Conservation (phyloP, 2,329 filamentous ascomycete species). For the Drechslera avenae region DNA sequence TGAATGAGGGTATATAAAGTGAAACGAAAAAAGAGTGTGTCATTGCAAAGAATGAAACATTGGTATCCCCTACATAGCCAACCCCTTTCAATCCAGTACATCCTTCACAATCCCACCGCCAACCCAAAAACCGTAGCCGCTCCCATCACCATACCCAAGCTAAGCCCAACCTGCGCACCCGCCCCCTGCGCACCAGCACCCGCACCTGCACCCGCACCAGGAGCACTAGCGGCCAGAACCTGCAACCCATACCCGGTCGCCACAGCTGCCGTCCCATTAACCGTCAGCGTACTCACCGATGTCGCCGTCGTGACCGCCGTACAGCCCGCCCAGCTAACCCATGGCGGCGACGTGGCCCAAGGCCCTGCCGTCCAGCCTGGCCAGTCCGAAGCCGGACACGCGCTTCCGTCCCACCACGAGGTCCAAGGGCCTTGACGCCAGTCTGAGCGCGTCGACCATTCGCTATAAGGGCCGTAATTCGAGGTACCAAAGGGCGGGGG, state of each 20-base stretch:
- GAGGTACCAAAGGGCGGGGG: conserved; percentile 35
- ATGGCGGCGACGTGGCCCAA: conserved; percentile 44
- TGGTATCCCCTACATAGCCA: too few species aligned
- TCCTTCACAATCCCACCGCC: conserved; percentile 28
- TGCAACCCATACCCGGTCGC: conserved; percentile 40
- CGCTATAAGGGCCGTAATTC: conserved; percentile 36
- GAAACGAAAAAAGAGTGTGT: too few species aligned
- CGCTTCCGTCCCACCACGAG: conserved; percentile 41
- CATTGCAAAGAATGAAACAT: too few species aligned
- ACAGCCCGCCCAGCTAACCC: conserved; percentile 45
- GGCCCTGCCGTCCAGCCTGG: conserved; percentile 46
- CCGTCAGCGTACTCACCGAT: conserved; percentile 35
- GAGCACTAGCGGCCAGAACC: conserved; percentile 36
- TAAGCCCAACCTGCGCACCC: conserved; percentile 22
- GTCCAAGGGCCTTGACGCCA: conserved; percentile 44
- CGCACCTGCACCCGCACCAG: neutral
- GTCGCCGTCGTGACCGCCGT: conserved; percentile 40
- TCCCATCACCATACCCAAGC: conserved; percentile 20
- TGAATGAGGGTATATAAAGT: too few species aligned
- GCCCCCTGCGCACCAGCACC: conserved; percentile 1
- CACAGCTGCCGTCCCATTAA: conserved; percentile 28
- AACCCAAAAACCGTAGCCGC: conserved; percentile 32
- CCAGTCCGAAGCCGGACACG: conserved; percentile 43
- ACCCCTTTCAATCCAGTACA: too few species aligned
- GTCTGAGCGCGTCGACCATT: conserved; percentile 34